These are phyloP conservation scores for Coffea canephora DNA, from an alignment of 257 asterid species.

Conservation along the genomic window DNA sequence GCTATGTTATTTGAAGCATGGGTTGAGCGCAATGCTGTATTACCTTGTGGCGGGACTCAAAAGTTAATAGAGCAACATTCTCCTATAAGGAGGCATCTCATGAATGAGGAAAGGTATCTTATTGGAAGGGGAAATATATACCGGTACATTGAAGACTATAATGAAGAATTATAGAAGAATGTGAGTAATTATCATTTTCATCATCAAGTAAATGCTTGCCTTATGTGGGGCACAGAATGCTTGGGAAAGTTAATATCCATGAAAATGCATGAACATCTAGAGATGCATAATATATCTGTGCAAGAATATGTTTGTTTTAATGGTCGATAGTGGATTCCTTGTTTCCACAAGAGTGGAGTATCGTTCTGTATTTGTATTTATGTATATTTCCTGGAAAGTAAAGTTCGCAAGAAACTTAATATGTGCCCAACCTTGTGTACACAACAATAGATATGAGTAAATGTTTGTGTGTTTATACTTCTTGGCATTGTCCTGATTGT, in stretches of 20 bases:
- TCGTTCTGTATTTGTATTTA: too few species aligned
- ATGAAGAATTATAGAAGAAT: neutral
- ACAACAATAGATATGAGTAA: neutral
- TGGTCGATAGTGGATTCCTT: neutral
- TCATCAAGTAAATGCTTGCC: neutral
- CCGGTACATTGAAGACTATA: neutral
- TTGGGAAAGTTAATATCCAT: neutral
- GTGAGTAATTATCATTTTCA: neutral
- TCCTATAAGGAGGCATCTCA: neutral
- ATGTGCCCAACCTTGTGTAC: neutral
- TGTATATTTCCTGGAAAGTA: neutral
- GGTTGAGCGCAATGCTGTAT: neutral
- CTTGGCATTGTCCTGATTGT: neutral
- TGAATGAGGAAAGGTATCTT: neutral
- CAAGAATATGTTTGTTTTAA: neutral
- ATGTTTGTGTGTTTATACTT: neutral
- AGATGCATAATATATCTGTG: neutral
- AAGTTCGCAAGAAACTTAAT: neutral
- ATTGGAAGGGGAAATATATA: neutral
- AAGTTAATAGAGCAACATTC: neutral
- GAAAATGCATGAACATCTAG: neutral
- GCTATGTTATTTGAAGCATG: neutral
- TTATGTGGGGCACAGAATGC: neutral
- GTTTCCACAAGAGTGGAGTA: neutral
- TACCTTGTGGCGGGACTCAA: neutral